Evolutionary conservation across 2,329 filamentous ascomycete genomes (phyloP).

Genomic region (Zymoseptoria ardabiliae): DNA sequence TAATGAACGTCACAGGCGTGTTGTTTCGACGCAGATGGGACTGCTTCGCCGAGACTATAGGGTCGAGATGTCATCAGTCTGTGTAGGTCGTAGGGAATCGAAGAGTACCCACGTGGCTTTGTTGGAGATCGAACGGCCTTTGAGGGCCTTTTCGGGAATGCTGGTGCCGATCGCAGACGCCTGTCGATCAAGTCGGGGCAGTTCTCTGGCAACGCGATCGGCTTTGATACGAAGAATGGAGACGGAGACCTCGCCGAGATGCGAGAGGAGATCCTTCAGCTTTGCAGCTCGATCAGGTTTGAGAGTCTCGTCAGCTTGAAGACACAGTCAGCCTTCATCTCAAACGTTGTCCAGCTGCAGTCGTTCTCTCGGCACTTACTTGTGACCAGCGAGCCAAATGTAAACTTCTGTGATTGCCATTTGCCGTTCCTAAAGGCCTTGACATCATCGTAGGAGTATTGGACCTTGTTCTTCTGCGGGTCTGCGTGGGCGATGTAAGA

Average conservation of each 20-base stretch:
- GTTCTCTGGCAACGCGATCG: not conserved
- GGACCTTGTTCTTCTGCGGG: not conserved
- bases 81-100: not conserved
- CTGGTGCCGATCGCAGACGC: not conserved
- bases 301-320: constrained; percentile 8
- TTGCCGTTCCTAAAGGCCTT: not conserved
- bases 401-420: constrained; percentile 5
- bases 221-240: not conserved
- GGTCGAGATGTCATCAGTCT: not conserved
- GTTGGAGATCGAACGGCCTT: constrained; percentile 23
- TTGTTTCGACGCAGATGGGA: not conserved
- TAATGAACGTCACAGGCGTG: constrained; percentile 1
- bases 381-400: constrained; percentile 14
- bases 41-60: constrained; percentile 3
- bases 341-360: no score
- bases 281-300: not conserved
- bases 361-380: no score
- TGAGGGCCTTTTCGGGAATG: constrained; percentile 22
- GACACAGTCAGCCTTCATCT: not conserved
- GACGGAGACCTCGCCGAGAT: constrained; percentile 15
- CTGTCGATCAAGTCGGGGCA: no score
- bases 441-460: not conserved
- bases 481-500: no score
- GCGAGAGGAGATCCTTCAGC: constrained; percentile 3
- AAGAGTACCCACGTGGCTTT: constrained; percentile 17